Evolutionary conservation across 2,329 filamentous ascomycete genomes (phyloP).

Genomic region (Neobulgaria alba): DNA sequence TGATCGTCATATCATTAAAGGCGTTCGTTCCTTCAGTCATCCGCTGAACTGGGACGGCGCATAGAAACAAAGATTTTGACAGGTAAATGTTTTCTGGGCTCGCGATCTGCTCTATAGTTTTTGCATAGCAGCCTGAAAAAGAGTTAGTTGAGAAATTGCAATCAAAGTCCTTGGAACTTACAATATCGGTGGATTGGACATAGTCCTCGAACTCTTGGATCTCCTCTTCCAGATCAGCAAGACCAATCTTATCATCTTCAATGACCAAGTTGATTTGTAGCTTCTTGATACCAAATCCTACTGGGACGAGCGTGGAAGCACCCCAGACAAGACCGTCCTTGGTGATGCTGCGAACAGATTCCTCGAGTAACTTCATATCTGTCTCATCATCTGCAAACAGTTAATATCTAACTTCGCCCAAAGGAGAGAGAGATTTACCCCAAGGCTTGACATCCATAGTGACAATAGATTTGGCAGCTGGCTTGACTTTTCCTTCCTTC

Average conservation of each 20-base stretch:
- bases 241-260: constrained; percentile 92
- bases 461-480: constrained; percentile 89
- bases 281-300: constrained; percentile 98
- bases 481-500: constrained; percentile 91
- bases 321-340: constrained; percentile 96
- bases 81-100: constrained; percentile 10
- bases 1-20: constrained; percentile 26
- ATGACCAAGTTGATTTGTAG: constrained; percentile 97
- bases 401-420: constrained; percentile 13
- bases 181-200: constrained; percentile 89
- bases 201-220: constrained; percentile 86
- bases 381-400: constrained; percentile 74
- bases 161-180: constrained; percentile 30
- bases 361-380: constrained; percentile 76
- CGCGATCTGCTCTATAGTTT: constrained; percentile 61
- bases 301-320: constrained; percentile 76
- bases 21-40: constrained; percentile 10
- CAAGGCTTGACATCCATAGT: constrained; percentile 97
- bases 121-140: constrained; percentile 63
- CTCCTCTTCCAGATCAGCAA: constrained; percentile 77
- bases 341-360: constrained; percentile 71
- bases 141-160: constrained; percentile 11
- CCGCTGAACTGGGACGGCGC: constrained; percentile 13
- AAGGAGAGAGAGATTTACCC: constrained; percentile 55
- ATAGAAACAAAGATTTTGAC: constrained; percentile 20